Evolutionary conservation across 1,139 yeast genomes (phyloP), one percentile per base, ranked within the genome.

Genomic region (Debaryomyces fabryi): DNA sequence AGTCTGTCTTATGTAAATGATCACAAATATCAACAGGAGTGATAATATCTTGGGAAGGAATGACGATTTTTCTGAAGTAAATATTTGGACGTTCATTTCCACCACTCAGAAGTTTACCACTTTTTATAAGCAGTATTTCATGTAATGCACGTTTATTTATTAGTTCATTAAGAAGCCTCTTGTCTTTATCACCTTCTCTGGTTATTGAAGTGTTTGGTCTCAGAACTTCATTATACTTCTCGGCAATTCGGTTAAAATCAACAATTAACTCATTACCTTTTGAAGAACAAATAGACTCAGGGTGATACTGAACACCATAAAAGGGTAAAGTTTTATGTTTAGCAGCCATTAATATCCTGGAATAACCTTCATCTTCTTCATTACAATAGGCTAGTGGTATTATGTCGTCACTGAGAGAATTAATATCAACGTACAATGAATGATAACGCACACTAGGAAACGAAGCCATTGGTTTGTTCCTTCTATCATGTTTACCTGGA

Each of bases 281-380:
- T 10, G 74, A 71, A 0, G 98, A 91, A 59, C 97, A 90, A 37
- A 93, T 82, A 0, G 97, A 90, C 61, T 95, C 99, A 0, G 99
- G 99, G 60, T 95, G 99, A 60, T 92, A 95, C 59, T 95, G 99
- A 2, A 95, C 97, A 0, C 97, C 99, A 67, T 78, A 92, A 68
- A 87, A 88, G 0, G 98, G 98, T 24, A 72, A 67, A 0, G 45
- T 24, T 0, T 47, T 57, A 59, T 89, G 93, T 58, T 71, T 79
- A 0, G 80, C 95, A 0, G 96, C 96, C 99, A 93, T 92, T 37
- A 90, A 63, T 2, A 87, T 72, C 23, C 10, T 38, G n/a, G 18
- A 6, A n/a, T 54, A 53, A 18, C 61, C 57, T 4, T 56, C 56
- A 5, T 64, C 68, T 29, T 59, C 57, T 16, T 64, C 58, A 16